Conservation (phyloP, 2,329 filamentous ascomycete species). For the Pseudogymnoascus verrucosus region DNA sequence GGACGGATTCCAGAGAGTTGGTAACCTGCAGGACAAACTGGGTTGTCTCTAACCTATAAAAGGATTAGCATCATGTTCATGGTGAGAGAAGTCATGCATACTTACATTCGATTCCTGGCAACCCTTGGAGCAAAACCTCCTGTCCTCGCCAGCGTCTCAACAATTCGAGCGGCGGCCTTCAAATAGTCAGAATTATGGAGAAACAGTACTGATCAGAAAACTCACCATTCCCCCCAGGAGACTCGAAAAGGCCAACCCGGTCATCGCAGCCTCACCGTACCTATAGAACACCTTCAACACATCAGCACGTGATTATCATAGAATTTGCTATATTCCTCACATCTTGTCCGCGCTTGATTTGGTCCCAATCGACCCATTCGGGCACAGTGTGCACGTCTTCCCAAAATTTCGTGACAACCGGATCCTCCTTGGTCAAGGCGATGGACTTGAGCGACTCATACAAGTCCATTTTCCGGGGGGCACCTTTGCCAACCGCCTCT, state of each 20-base stretch:
- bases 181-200: background rate
- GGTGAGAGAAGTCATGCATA: background rate
- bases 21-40: conserved; percentile 49
- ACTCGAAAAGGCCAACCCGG: conserved; percentile 36
- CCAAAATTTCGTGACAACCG: conserved; percentile 40
- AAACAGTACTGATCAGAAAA: background rate
- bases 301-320: background rate
- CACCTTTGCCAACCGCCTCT: background rate
- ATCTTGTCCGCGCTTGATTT: conserved; percentile 55
- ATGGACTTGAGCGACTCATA: background rate
- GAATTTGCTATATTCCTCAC: conserved; percentile 25
- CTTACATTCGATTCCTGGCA: conserved; percentile 38
- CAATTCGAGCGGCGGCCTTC: conserved; percentile 47
- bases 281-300: conserved; percentile 45
- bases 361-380: conserved; percentile 59
- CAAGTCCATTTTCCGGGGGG: conserved; percentile 24
- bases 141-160: conserved; percentile 57
- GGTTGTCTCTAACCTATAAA: conserved; percentile 33
- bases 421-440: background rate
- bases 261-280: conserved; percentile 53
- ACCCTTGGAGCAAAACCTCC: conserved; percentile 57
- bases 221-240: conserved; percentile 29
- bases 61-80: conserved; percentile 25
- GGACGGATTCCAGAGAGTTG: conserved; percentile 46
- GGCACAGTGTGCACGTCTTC: conserved; percentile 50